Conservation (phyloP, 805 yeast species). For the Myxozyma vanderwaltii region DNA sequence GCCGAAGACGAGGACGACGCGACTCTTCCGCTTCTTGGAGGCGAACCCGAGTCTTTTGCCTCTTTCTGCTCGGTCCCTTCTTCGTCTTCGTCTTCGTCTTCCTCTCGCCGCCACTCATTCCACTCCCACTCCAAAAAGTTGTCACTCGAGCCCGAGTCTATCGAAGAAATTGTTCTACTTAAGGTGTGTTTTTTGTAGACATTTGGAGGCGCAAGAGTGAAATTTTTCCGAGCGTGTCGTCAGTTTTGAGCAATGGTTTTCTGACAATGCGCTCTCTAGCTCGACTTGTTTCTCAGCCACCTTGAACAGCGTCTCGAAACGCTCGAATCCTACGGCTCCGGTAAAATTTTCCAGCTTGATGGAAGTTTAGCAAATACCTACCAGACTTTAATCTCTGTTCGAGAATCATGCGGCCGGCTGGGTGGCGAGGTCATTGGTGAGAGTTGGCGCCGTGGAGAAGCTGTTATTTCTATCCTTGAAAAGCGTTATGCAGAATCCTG, state of each 20-base stretch:
- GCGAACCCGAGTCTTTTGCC: neutral
- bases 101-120: constrained; percentile 36
- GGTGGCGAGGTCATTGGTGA: constrained; percentile 41
- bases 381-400: constrained; percentile 39
- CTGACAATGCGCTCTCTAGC: constrained; percentile 31
- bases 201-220: too few relatives aligned
- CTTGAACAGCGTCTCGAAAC: constrained; percentile 38
- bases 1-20: too few relatives aligned
- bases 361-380: constrained; percentile 38
- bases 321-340: constrained; percentile 42
- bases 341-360: constrained; percentile 40
- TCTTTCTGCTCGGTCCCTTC: neutral
- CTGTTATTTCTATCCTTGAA: constrained; percentile 39
- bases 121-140: constrained; percentile 22
- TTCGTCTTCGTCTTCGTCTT: neutral
- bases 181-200: constrained; percentile 14
- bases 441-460: constrained; percentile 42
- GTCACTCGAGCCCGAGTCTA: constrained; percentile 22
- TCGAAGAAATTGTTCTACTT: constrained; percentile 21
- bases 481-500: constrained; percentile 33
- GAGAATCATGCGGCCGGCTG: constrained; percentile 32
- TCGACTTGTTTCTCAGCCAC: constrained; percentile 36
- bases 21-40: too few relatives aligned
- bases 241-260: too few relatives aligned
- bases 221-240: too few relatives aligned